Evolutionary conservation across 2,329 filamentous ascomycete genomes (phyloP).

Genomic region (Balansia obtecta): DNA sequence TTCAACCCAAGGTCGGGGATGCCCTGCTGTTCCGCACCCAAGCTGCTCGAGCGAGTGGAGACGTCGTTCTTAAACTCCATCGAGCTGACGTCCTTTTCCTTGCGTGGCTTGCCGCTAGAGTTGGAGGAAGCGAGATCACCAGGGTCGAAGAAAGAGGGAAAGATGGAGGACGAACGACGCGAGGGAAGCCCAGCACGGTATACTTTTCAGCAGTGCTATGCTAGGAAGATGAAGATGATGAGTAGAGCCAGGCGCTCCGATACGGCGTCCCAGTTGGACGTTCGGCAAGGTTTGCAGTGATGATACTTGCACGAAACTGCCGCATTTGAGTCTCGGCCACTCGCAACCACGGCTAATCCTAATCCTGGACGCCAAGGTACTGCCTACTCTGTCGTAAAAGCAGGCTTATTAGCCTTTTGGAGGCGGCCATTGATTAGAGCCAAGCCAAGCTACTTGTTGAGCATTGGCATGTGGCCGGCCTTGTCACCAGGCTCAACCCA

Average conservation of each 20-base stretch:
- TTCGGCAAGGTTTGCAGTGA: background rate
- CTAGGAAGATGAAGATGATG: background rate
- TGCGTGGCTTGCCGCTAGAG: constrained; percentile 1
- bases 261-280: background rate
- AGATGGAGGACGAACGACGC: background rate
- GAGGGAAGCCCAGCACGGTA: too few species aligned
- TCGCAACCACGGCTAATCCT: background rate
- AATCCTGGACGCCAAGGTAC: background rate
- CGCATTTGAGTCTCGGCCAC: background rate
- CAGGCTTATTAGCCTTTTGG: background rate
- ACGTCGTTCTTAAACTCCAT: background rate
- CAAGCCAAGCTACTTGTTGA: background rate
- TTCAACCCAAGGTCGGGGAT: background rate
- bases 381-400: too few species aligned
- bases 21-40: background rate
- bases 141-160: background rate
- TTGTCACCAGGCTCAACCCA: background rate
- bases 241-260: background rate
- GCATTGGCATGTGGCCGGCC: background rate
- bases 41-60: constrained; percentile 1
- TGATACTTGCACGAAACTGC: too few species aligned
- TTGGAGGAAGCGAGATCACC: background rate
- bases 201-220: background rate
- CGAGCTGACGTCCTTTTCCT: background rate
- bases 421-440: background rate